Conservation (phyloP, 345 rosid species). For the Citrus trifoliata region DNA sequence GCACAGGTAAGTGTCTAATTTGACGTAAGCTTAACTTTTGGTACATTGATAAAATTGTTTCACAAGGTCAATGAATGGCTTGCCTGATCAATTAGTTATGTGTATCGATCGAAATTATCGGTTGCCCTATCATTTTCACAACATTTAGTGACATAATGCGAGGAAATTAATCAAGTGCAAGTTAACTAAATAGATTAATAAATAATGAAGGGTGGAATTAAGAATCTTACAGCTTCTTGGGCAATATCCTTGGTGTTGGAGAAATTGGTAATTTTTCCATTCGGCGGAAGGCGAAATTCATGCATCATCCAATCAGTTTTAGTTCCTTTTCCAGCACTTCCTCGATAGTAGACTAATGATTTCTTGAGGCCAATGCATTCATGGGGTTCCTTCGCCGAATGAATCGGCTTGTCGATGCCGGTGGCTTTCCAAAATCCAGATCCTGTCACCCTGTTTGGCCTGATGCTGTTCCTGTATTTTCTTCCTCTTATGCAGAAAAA, state of each 20-base stretch:
- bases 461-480: slow-evolving; percentile 71
- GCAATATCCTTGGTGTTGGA: slow-evolving; percentile 9
- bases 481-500: slow-evolving; percentile 82
- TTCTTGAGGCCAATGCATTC: slow-evolving; percentile 78
- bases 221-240: slow-evolving; percentile 62
- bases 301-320: slow-evolving; percentile 99
- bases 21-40: too few species aligned
- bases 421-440: slow-evolving; percentile 95
- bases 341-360: slow-evolving; percentile 68
- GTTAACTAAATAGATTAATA: neutral
- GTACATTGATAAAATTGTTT: too few species aligned
- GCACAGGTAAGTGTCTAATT: neutral
- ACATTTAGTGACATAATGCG: neutral
- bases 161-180: neutral
- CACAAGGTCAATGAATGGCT: neutral
- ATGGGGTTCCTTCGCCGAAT: slow-evolving; percentile 34
- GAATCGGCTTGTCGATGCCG: slow-evolving; percentile 72
- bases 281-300: slow-evolving; percentile 66
- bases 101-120: neutral
- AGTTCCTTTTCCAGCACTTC: slow-evolving; percentile 77
- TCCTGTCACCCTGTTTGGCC: slow-evolving; percentile 80
- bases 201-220: neutral
- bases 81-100: too few species aligned
- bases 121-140: neutral
- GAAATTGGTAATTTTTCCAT: slow-evolving; percentile 4